Base-by-base conservation (phyloP, 2,329 filamentous ascomycete genomes). In the Aspergillus terreus region DNA sequence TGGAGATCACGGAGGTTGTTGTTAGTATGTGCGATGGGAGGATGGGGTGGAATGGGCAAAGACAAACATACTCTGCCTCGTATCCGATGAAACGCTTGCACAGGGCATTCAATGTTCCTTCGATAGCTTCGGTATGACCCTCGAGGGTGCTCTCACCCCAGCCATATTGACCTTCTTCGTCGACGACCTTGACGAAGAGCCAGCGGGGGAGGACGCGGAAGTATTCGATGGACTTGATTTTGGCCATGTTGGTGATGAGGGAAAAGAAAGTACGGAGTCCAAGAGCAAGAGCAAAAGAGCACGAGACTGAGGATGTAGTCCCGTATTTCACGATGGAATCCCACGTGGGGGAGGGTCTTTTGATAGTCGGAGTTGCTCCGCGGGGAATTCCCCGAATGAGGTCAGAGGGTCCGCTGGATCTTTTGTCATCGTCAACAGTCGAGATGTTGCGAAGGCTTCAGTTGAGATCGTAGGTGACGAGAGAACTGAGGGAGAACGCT, bases 81-180 rank as follows among this genome's bases (percentile, higher is more conserved):
- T 83, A 78, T 0, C 86, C 87, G 4, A 81, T 70, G 49, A 87
- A 82, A 41, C 84, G 75, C 17, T 79, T 76, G 36, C 77, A 80
- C 71, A 85, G 83, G 3, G 83, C 84, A 66, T 88, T 83, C 1
- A 91, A 73, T 50, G 84, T 85, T 0, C 87, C 87, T 65, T 90
- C 87, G 0, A 90, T 84, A 1, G 86, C 85, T 51, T 87, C 80
- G 0, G 83, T 84, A 61, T 91, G 87, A 0, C 87, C 87, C 68
- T 90, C 87, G 0, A 91, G 71, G 0, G 85, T 86, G 0, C 84
- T 86, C 65, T 90, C 87, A 15, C 87, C 87, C 87, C 87, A 90
- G 6, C 87, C 87, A 46, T 78, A 73, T 32, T 81, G 76, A 3
- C 82, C 85, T 1, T 78, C 76, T 32, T 84, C 81, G 63, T 90